A percentile compares a stretch with the other conserved stretches of the same genome.
phyloP scores from a whole-genome alignment of 2,329 filamentous ascomycete genomes.

The Ophiosphaerella korrae region DNA sequence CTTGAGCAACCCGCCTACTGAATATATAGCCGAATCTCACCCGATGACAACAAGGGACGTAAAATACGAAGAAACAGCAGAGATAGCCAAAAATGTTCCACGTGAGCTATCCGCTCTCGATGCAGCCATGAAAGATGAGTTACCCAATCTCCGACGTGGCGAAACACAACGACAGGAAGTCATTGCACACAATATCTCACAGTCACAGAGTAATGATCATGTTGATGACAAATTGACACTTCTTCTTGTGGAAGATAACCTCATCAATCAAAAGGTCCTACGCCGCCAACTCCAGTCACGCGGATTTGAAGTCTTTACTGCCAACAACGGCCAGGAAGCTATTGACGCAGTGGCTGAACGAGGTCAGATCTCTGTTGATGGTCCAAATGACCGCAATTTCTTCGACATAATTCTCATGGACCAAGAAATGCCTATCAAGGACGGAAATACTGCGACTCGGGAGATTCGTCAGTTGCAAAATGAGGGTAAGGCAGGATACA shows the following conservation, averaged over 20 bases:
- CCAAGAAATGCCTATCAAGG: constrained; percentile 53
- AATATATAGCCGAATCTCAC: constrained; percentile 34
- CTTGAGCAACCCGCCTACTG: constrained; percentile 42
- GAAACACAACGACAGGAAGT: constrained; percentile 33
- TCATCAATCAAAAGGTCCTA: constrained; percentile 56
- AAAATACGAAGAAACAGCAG: constrained; percentile 30
- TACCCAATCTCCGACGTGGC: constrained; percentile 24
- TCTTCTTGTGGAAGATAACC: constrained; percentile 57
- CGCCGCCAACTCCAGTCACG: constrained; percentile 55
- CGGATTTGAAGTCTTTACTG: constrained; percentile 49
- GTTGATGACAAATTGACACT: constrained; percentile 29
- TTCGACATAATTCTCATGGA: constrained; percentile 53
- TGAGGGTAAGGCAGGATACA: constrained; percentile 36
- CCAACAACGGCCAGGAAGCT: constrained; percentile 53
- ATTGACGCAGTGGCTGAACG: constrained; percentile 47
- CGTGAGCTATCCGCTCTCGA: constrained; percentile 4
- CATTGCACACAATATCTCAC: constrained; percentile 20
- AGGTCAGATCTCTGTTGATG: constrained; percentile 15
- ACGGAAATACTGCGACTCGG: constrained; percentile 48
- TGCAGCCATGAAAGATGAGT: constrained; percentile 8
- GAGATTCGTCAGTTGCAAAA: constrained; percentile 48
- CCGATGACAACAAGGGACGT: constrained; percentile 24
- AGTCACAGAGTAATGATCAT: constrained; percentile 23
- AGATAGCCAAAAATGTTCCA: constrained; percentile 17
- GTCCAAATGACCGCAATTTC: constrained; percentile 30